Base-by-base conservation (phyloP, 2,329 filamentous ascomycete genomes). In the Coleophoma crateriformis region DNA sequence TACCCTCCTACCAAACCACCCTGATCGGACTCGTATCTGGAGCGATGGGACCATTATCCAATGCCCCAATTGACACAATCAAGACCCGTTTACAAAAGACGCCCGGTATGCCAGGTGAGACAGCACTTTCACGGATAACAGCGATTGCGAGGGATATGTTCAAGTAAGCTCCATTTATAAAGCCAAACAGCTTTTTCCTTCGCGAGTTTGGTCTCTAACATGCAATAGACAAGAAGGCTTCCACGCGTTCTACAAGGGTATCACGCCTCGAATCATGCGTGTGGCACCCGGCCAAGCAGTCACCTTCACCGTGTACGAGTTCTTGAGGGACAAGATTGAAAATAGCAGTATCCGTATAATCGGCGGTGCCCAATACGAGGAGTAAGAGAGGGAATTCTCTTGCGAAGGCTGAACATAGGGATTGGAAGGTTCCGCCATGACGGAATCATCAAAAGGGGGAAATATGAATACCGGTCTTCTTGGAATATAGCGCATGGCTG, bases 21-120 rank as follows among this genome's bases (percentile, higher is more conserved):
- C 46, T 92, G 7, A 96, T 97, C 59, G 94, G 64, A 33, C 78
- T 99, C 49, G 85, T 99, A 22, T 89, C 84, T 48, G 94, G 94
- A 59, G 94, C 94, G 54, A 95, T 99, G 81, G 94, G 94, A 1
- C 94, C 94, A 5, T 80, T 99, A 64, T 94, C 88, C 61, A 99
- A 99, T 67, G 94, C 95, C 27, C 94, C 94, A 19, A 97, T 99
- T 66, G 94, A 99, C 66, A 99, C 94, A 37, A 97, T 99, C 76
- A 99, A 99, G 83, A 99, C 94, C 39, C 78, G 94, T 46, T 73
- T 99, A 67, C 94, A 99, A 69, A 94, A 90, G 72, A 94, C 84
- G 46, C 89, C 90, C 0, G 90, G 88, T 3, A 79, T 87, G 69
- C 79, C 84, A 5, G 91, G 92, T 14, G 86, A 91, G 64, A 88